Percentiles rank a stretch among this genome's conserved stretches.
Evolutionary conservation across 2,329 filamentous ascomycete genomes (phyloP).

Genomic region (Graphilbum sp.): DNA sequence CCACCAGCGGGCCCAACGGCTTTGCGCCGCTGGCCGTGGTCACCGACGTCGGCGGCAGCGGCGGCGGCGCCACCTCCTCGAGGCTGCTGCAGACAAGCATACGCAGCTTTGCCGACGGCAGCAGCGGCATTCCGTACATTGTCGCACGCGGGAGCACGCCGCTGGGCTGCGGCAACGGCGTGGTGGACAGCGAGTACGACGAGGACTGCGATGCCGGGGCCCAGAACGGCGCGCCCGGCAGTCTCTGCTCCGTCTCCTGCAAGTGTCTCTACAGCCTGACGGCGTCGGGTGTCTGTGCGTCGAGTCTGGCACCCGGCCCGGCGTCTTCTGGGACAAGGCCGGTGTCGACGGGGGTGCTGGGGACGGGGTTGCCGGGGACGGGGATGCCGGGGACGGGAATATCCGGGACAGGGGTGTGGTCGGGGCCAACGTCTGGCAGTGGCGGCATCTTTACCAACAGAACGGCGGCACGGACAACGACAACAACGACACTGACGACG

Average conservation of each 20-base stretch:
- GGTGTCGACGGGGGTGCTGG: background rate
- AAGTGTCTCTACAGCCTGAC: slow-evolving; percentile 18
- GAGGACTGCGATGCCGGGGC: slow-evolving; percentile 25
- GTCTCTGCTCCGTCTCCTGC: slow-evolving; percentile 21
- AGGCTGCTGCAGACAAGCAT: slow-evolving; percentile 1
- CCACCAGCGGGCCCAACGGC: slow-evolving; percentile 16
- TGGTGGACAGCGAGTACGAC: slow-evolving; percentile 15
- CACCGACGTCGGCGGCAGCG: no score
- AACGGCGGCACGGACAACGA: background rate
- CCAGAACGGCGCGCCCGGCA: slow-evolving; percentile 16
- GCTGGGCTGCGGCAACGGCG: slow-evolving; percentile 22
- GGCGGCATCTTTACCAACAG: background rate
- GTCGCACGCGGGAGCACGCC: slow-evolving; percentile 24
- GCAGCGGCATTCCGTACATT: slow-evolving; percentile 23
- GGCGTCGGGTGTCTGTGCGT: slow-evolving; percentile 2
- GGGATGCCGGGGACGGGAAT: background rate
- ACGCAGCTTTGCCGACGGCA: slow-evolving; percentile 19
- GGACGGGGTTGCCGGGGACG: background rate
- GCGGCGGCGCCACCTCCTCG: background rate
- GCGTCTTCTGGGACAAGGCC: no score
- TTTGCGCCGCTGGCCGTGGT: slow-evolving; percentile 25
- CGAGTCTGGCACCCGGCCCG: no score
- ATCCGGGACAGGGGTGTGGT: background rate
- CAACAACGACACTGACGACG: background rate
- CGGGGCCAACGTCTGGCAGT: background rate